Percentiles rank a stretch among this genome's conserved stretches.
Conservation (phyloP, 169 alveolate genomes). For the Plasmodium gonderi region DNA sequence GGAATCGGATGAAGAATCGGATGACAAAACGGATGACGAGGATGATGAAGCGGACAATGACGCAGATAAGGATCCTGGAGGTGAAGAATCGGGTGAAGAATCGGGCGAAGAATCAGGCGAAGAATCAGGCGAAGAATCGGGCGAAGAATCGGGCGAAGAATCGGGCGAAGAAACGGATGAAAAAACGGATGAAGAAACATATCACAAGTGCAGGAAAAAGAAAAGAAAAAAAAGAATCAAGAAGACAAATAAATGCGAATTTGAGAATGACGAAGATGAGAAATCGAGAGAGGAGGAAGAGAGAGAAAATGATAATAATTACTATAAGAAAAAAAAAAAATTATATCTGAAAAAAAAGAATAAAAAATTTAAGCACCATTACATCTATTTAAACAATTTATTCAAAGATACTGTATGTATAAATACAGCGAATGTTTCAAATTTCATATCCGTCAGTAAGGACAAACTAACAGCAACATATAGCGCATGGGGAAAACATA, state of each 20-base stretch:
- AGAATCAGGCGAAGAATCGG: background rate
- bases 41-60: background rate
- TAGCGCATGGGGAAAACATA: slow-evolving; percentile 72
- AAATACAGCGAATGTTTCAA: slow-evolving; percentile 50
- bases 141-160: background rate
- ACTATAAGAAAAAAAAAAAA: slow-evolving; percentile 31
- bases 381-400: slow-evolving; percentile 35
- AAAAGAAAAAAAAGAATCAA: slow-evolving; percentile 4
- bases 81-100: background rate
- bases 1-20: background rate
- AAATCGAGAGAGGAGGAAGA: background rate
- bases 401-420: slow-evolving; percentile 40
- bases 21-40: background rate
- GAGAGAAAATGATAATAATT: slow-evolving; percentile 17
- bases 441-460: slow-evolving; percentile 64
- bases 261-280: background rate
- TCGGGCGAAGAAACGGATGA: background rate
- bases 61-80: background rate
- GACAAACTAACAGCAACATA: slow-evolving; percentile 65
- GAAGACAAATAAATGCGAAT: background rate
- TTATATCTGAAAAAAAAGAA: slow-evolving; percentile 37
- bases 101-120: background rate
- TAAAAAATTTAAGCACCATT: slow-evolving; percentile 51
- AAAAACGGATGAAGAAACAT: background rate
- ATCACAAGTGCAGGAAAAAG: background rate